phyloP scores from a whole-genome alignment of 2,329 filamentous ascomycete species.

The Aspergillus cejpii region DNA sequence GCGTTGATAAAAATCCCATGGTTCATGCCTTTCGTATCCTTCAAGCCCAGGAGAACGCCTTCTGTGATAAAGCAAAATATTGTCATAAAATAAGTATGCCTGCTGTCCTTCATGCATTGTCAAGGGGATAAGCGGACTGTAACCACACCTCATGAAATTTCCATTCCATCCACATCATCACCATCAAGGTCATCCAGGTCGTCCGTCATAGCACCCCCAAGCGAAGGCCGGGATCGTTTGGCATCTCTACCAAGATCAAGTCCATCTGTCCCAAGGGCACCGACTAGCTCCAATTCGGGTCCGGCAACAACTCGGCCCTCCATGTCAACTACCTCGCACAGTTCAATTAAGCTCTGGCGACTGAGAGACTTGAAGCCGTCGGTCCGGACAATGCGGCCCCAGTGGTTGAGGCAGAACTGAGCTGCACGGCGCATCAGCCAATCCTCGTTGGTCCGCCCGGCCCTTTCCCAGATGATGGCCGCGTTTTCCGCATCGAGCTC shows the following conservation, averaged over 20 bases:
- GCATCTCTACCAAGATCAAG: slow-evolving; percentile 32
- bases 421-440: slow-evolving; percentile 88
- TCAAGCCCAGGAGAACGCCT: too few species aligned
- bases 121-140: neutral
- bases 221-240: slow-evolving; percentile 26
- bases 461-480: slow-evolving; percentile 93
- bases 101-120: neutral
- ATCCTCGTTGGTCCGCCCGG: slow-evolving; percentile 80
- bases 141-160: slow-evolving; percentile 30
- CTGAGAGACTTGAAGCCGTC: slow-evolving; percentile 76
- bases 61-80: too few species aligned
- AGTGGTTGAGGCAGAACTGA: slow-evolving; percentile 82
- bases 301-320: slow-evolving; percentile 88
- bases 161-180: slow-evolving; percentile 46
- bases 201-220: slow-evolving; percentile 25
- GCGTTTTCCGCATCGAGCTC: slow-evolving; percentile 93
- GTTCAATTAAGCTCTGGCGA: slow-evolving; percentile 72
- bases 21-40: too few species aligned
- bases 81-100: too few species aligned
- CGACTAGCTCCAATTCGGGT: slow-evolving; percentile 65
- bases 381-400: slow-evolving; percentile 88
- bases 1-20: too few species aligned
- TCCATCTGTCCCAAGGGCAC: slow-evolving; percentile 47
- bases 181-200: slow-evolving; percentile 40
- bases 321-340: slow-evolving; percentile 87